phyloP scores from a whole-genome alignment of 192 early-diverging fungal species.

The Coemansia sp. region DNA sequence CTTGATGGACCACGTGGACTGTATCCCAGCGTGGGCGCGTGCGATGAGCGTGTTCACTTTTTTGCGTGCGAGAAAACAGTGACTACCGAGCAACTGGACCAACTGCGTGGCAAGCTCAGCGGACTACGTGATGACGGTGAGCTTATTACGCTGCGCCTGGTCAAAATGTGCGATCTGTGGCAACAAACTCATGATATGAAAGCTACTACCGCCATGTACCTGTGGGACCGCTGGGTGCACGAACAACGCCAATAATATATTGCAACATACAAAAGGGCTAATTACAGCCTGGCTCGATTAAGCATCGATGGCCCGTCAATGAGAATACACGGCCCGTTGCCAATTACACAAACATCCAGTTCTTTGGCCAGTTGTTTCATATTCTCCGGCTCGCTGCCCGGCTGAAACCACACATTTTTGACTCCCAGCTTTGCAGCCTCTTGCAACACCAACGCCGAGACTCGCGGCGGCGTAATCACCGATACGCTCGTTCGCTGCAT shows the following conservation, averaged over 20 bases:
- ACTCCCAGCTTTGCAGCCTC: conserved; percentile 18
- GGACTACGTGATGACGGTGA: conserved; percentile 78
- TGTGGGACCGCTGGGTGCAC: conserved; percentile 45
- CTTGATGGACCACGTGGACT: conserved; percentile 47
- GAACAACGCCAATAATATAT: not conserved
- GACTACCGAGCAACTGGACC: conserved; percentile 52
- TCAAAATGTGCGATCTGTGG: conserved; percentile 66
- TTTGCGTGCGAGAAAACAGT: conserved; percentile 67
- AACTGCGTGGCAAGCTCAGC: conserved; percentile 62
- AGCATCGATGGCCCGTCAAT: conserved; percentile 9
- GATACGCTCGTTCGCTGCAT: conserved; percentile 17
- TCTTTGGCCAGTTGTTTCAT: conserved; percentile 11
- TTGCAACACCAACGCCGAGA: conserved; percentile 13
- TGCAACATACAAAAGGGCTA: too few species aligned
- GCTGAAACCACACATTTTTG: conserved; percentile 40
- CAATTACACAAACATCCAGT: conserved; percentile 16
- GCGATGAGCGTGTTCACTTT: conserved; percentile 74
- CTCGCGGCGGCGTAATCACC: conserved; percentile 29
- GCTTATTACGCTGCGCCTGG: conserved; percentile 67
- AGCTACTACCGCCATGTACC: conserved; percentile 61
- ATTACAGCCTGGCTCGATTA: not conserved
- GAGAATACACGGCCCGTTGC: conserved; percentile 32
- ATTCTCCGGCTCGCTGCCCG: conserved; percentile 31
- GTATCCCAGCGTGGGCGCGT: conserved; percentile 78
- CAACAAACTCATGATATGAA: conserved; percentile 70